Base-by-base conservation (phyloP, 148 eudicot genomes). In the Oxyria digyna region DNA sequence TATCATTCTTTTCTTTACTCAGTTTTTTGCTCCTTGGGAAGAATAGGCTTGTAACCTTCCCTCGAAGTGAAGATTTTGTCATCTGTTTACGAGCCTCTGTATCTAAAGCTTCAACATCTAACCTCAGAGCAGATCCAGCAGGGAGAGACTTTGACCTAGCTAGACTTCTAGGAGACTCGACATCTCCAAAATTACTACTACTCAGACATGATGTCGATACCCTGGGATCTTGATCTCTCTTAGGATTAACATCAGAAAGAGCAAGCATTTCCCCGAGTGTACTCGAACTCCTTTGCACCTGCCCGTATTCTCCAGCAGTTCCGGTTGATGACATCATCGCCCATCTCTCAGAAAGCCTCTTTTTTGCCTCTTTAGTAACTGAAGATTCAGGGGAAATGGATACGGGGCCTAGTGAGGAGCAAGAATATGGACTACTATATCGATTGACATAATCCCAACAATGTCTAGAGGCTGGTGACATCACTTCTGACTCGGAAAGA, bases 331-430 rank as follows among this genome's bases (percentile, higher is more conserved):
- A 65, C 96, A 90, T 79, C 89, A 87, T 79, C 21, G 97, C 85
- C 99, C 99, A 94, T 75, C 99, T 91, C 85, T 94, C 99, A 74
- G 99, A 94, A 35, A 94, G 87, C 37, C 99, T 83, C 74, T 91
- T 94, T 85, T 94, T 94, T 23, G 99, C 99, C 79, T 94, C 99
- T 81, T 89, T 84, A 70, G 87, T 84, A 42, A 94, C 99, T 12
- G 96, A 88, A 32, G 99, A 94, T 76, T 94, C 93, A 1, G 93
- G 96, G 49, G 97, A 91, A 84, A 62, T 85, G 20, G 99, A 88
- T 54, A 84, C 96, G 69, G 81, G 86, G 72, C 96, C 83, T 29
- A 89, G 79, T 52, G 97, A 84, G 13, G 91, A 81, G 8, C 80
- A 75, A 42, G 92, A 88, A 69, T 73, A 85, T 9, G 96, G 89